A percentile compares a stretch with the other conserved stretches of the same genome.
Evolutionary conservation across 352 stramenopile species (phyloP).

Genomic region (Pythium aquatile): DNA sequence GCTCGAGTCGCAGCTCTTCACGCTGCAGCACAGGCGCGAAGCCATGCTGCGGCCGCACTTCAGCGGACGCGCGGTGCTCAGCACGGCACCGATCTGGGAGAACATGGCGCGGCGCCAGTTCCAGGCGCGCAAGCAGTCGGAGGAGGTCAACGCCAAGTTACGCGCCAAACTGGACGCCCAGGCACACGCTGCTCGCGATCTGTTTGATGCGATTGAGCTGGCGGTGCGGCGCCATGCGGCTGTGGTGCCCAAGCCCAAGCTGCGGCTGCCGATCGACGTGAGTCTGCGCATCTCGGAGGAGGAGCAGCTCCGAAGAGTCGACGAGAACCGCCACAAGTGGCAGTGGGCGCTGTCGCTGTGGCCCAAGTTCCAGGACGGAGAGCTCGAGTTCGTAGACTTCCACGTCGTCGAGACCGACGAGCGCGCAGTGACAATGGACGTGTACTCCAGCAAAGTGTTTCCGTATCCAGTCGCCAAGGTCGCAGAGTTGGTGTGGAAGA

Average conservation of each 20-base stretch:
- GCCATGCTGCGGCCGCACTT: constrained; percentile 17
- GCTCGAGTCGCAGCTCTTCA: constrained; percentile 27
- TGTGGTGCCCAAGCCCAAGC: background rate
- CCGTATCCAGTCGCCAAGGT: constrained; percentile 4
- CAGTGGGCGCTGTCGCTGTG: constrained; percentile 1
- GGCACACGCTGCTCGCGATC: constrained; percentile 8
- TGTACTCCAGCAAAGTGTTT: constrained; percentile 5
- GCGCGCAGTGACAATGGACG: background rate
- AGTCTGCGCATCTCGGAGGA: constrained; percentile 11
- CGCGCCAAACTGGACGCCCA: constrained; percentile 6
- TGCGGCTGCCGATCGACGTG: constrained; percentile 6
- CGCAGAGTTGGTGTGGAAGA: constrained; percentile 2
- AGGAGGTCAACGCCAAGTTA: constrained; percentile 19
- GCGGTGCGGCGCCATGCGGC: background rate
- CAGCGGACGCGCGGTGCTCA: constrained; percentile 8
- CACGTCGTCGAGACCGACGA: background rate
- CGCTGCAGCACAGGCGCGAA: constrained; percentile 18
- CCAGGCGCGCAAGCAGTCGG: constrained; percentile 17
- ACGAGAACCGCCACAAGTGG: background rate
- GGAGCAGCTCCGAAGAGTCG: constrained; percentile 5
- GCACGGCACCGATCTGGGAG: constrained; percentile 23
- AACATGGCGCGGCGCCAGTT: constrained; percentile 28
- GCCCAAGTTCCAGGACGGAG: background rate
- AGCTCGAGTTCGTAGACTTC: constrained; percentile 15
- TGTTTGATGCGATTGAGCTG: constrained; percentile 11